A percentile compares a stretch with the other conserved stretches of the same genome.
These are phyloP conservation scores for Microbotryum intermedium DNA, from an alignment of 1,284 basidiomycete species.

Conservation along the genomic window DNA sequence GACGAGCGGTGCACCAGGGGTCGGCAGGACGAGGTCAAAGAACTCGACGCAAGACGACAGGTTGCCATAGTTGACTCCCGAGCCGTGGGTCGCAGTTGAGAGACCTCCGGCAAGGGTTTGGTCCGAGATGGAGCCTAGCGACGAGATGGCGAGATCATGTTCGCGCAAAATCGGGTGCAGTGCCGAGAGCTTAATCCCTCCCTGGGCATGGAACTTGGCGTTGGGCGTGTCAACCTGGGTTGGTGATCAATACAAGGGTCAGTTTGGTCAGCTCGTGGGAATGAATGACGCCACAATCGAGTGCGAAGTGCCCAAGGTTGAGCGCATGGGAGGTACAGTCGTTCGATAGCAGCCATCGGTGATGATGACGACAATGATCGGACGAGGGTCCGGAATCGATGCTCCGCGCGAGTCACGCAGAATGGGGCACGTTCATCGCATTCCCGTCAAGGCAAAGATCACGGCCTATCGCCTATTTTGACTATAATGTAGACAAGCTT, in stretches of 20 bases:
- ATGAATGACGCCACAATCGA: conserved; percentile 6
- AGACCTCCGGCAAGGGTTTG: conserved; percentile 92
- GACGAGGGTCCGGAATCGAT: neutral
- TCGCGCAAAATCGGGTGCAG: conserved; percentile 49
- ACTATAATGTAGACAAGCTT: too few relatives aligned
- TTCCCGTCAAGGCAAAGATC: too few relatives aligned
- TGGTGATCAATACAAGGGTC: too few relatives aligned
- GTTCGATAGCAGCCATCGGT: neutral
- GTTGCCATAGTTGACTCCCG: conserved; percentile 70
- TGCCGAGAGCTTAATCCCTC: conserved; percentile 63
- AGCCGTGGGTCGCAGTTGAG: conserved; percentile 90
- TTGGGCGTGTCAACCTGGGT: conserved; percentile 63
- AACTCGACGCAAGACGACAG: conserved; percentile 73
- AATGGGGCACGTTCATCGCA: too few relatives aligned
- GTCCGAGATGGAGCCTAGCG: conserved; percentile 92
- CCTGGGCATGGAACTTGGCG: conserved; percentile 59
- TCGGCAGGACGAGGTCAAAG: conserved; percentile 56
- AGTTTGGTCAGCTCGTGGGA: conserved; percentile 7
- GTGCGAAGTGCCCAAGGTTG: neutral
- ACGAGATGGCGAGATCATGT: conserved; percentile 72
- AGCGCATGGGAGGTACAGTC: neutral
- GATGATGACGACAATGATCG: neutral
- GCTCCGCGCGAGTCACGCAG: too few relatives aligned
- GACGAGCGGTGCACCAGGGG: conserved; percentile 48
- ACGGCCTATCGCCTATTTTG: too few relatives aligned